These are phyloP conservation scores for Citrus reticulata DNA, from an alignment of 345 rosid genomes.

Conservation along the genomic window DNA sequence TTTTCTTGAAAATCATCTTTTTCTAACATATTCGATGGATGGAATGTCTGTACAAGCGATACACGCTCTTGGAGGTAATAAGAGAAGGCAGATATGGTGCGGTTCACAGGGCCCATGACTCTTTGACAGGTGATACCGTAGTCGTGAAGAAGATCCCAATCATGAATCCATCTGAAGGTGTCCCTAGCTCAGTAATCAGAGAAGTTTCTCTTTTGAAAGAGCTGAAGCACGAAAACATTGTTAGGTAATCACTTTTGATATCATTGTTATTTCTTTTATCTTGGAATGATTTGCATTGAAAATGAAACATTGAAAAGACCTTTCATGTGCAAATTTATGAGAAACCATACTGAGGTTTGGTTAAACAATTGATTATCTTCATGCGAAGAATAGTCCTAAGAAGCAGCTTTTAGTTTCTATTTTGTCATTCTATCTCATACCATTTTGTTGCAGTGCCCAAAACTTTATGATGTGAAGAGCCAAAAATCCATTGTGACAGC, in stretches of 20 bases:
- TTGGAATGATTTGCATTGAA: neutral
- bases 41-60: neutral
- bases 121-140: neutral
- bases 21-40: neutral
- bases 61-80: neutral
- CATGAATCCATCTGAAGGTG: neutral
- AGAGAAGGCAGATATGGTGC: neutral
- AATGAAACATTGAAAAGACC: neutral
- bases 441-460: neutral
- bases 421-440: neutral
- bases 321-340: neutral
- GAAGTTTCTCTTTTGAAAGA: constrained; percentile 9
- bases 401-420: neutral
- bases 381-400: neutral
- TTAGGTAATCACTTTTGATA: neutral
- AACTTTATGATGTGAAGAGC: neutral
- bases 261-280: neutral
- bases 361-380: too few relatives aligned
- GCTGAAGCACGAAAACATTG: neutral
- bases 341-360: neutral
- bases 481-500: neutral
- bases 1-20: neutral
- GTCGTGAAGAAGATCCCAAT: neutral
- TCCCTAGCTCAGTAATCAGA: constrained; percentile 3
- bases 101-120: neutral